A percentile compares a stretch with the other conserved stretches of the same genome.
Conservation (phyloP, 2,329 filamentous ascomycete genomes). For the Scedosporium boydii region DNA sequence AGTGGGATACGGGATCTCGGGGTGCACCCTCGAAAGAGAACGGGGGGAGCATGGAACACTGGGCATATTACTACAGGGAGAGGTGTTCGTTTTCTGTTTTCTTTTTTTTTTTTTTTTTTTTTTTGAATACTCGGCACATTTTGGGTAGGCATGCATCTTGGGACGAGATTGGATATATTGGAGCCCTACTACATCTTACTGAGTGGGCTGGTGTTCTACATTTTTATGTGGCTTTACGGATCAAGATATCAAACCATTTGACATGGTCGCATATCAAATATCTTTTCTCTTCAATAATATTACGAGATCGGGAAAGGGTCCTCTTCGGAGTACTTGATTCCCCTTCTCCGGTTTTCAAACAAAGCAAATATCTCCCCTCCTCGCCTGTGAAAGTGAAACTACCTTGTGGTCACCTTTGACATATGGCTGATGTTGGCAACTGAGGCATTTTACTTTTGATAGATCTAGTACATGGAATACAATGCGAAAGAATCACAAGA, state of each 20-base stretch:
- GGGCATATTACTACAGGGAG: constrained; percentile 3
- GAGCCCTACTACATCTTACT: neutral
- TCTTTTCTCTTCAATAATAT: neutral
- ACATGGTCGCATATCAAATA: neutral
- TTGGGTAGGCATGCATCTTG: constrained; percentile 1
- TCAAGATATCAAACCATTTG: neutral
- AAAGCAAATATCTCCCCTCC: neutral
- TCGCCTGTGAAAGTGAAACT: neutral
- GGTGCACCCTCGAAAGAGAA: neutral
- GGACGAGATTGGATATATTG: neutral
- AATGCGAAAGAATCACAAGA: no score
- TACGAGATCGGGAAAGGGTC: neutral
- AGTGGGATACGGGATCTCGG: neutral
- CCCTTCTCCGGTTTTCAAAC: neutral
- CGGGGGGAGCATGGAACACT: neutral
- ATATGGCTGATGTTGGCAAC: no score
- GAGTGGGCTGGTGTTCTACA: neutral
- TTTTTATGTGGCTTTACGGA: neutral
- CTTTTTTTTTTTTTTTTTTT: neutral
- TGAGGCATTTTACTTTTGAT: no score
- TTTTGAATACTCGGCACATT: neutral
- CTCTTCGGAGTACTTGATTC: neutral
- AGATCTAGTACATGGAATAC: no score
- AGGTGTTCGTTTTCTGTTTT: constrained; percentile 4
- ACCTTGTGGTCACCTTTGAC: no score